A percentile compares a stretch with the other conserved stretches of the same genome.
phyloP scores from a whole-genome alignment of 805 yeast genomes.

The Brettanomyces custersianus region DNA sequence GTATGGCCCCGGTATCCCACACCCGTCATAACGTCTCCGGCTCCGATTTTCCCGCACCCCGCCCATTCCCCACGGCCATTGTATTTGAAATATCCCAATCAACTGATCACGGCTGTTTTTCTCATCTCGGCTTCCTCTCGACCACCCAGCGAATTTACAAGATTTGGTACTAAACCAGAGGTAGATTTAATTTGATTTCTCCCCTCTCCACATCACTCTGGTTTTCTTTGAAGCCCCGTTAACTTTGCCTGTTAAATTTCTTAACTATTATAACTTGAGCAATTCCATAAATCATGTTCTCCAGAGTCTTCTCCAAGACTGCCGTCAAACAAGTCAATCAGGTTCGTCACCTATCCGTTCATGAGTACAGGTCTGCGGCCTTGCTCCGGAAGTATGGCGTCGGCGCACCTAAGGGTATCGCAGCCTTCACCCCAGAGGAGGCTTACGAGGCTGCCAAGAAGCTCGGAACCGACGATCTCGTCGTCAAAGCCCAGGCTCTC shows the following conservation, averaged over 20 bases:
- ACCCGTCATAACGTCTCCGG: no score
- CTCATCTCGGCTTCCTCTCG: conserved; percentile 2
- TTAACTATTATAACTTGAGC: not conserved
- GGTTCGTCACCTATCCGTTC: conserved; percentile 75
- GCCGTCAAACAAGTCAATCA: conserved; percentile 15
- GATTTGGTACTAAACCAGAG: conserved; percentile 2
- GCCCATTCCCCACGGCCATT: no score
- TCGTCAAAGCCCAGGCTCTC: conserved; percentile 95
- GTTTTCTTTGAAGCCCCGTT: not conserved
- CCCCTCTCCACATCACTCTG: not conserved
- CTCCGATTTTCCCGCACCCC: no score
- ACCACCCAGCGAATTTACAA: not conserved
- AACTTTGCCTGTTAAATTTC: not conserved
- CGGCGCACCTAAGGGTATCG: conserved; percentile 85
- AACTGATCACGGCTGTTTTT: no score
- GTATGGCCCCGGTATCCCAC: no score
- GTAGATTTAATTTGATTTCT: not conserved
- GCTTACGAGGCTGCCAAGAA: conserved; percentile 77
- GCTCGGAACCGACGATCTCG: conserved; percentile 73
- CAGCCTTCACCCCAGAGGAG: conserved; percentile 83
- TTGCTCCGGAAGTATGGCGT: conserved; percentile 74
- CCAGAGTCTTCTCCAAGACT: conserved; percentile 15
- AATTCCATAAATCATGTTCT: conserved; percentile 11
- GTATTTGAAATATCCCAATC: no score
- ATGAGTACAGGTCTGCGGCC: conserved; percentile 93